Percentiles rank a stretch among this genome's conserved stretches.
phyloP scores from a whole-genome alignment of 2,329 filamentous ascomycete species.

The Setomelanomma holmii region DNA sequence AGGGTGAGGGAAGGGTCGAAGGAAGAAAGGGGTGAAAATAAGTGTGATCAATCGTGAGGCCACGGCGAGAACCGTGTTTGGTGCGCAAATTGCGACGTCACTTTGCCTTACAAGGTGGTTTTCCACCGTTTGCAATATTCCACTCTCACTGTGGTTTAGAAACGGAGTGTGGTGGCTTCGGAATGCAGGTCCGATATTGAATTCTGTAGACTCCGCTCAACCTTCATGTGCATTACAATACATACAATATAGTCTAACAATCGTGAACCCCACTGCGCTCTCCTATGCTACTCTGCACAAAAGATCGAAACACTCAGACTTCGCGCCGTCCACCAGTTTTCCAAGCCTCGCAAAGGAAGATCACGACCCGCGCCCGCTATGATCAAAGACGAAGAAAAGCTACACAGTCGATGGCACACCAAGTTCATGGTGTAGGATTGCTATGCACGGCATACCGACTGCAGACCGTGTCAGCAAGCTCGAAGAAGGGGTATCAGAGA shows the following conservation, averaged over 20 bases:
- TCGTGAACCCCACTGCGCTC: no score
- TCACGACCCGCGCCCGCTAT: slow-evolving; percentile 40
- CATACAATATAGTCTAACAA: background rate
- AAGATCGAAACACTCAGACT: background rate
- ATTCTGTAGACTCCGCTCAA: background rate
- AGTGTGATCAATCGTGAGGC: no score
- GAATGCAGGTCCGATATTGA: no score
- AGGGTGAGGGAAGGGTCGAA: no score
- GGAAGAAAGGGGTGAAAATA: no score
- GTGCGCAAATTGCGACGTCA: no score
- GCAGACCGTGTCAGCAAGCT: slow-evolving; percentile 25
- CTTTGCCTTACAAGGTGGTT: no score
- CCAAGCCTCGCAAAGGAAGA: slow-evolving; percentile 3
- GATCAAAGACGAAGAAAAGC: slow-evolving; percentile 26
- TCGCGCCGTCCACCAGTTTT: background rate
- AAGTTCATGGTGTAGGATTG: slow-evolving; percentile 1
- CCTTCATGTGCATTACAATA: background rate
- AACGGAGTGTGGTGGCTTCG: no score
- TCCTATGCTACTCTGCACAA: no score
- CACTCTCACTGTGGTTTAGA: no score
- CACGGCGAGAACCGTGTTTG: no score
- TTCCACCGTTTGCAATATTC: no score
- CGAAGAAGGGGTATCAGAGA: slow-evolving; percentile 43
- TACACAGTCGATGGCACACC: slow-evolving; percentile 15
- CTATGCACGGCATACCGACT: slow-evolving; percentile 9